These are phyloP conservation scores for Syncephalastrum racemosum DNA, from an alignment of 371 early-diverging fungal genomes.

Conservation along the genomic window DNA sequence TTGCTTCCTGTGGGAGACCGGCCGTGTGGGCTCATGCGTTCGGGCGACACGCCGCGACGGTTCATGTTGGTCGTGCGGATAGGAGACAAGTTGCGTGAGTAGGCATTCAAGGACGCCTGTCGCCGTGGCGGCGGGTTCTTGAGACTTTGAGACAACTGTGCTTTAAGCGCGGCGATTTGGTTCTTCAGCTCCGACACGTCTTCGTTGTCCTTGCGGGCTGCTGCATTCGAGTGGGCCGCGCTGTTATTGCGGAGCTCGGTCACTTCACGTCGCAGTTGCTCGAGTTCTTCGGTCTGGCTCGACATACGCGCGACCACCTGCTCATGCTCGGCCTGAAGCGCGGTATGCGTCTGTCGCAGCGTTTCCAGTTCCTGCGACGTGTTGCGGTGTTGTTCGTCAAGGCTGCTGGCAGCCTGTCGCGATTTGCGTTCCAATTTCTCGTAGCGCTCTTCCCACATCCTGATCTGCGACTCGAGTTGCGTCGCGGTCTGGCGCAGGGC, in stretches of 20 bases:
- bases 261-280: too few relatives aligned
- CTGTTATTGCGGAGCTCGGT: conserved; percentile 4
- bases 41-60: conserved; percentile 37
- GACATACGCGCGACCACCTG: too few relatives aligned
- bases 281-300: too few relatives aligned
- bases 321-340: background rate
- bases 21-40: conserved; percentile 29
- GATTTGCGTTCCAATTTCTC: conserved; percentile 53
- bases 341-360: background rate
- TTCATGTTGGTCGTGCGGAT: conserved; percentile 13
- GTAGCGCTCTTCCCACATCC: conserved; percentile 71
- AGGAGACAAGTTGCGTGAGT: conserved; percentile 38
- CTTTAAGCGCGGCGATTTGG: conserved; percentile 53
- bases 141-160: conserved; percentile 47
- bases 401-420: conserved; percentile 39
- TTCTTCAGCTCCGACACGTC: conserved; percentile 50
- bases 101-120: conserved; percentile 39
- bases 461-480: conserved; percentile 64
- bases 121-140: conserved; percentile 42
- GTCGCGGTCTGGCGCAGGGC: conserved; percentile 52
- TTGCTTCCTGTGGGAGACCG: conserved; percentile 37
- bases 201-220: conserved; percentile 19
- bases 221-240: conserved; percentile 10
- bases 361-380: background rate
- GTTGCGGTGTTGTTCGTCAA: conserved; percentile 52